Percentiles rank a stretch among this genome's conserved stretches.
phyloP scores from a whole-genome alignment of 768 basidiomycete species.

The Chiua virens region DNA sequence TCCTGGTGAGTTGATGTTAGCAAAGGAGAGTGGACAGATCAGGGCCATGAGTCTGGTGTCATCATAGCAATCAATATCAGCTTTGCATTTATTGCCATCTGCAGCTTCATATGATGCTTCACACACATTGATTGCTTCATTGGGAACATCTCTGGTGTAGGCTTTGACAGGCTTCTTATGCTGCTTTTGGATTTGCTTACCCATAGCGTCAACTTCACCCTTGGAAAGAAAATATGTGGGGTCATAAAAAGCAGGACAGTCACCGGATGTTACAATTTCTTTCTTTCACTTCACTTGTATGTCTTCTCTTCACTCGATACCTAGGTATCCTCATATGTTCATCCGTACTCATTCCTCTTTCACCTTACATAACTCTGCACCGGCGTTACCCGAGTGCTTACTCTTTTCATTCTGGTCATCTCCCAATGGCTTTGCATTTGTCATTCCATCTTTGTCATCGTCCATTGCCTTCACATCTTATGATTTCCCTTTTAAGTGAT shows the following conservation, averaged over 20 bases:
- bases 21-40: constrained; percentile 38
- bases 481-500: no score
- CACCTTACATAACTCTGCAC: no score
- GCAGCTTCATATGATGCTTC: constrained; percentile 18
- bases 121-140: constrained; percentile 37
- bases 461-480: no score
- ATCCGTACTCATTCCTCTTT: no score
- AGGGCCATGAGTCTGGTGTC: constrained; percentile 38
- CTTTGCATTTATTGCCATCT: constrained; percentile 3
- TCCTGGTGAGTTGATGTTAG: constrained; percentile 17
- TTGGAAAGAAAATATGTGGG: constrained; percentile 36
- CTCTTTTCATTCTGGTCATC: no score
- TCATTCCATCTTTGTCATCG: no score
- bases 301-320: no score
- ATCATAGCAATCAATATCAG: constrained; percentile 26
- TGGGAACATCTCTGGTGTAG: constrained; percentile 22
- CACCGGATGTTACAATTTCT: no score
- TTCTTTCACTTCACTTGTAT: no score
- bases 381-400: no score
- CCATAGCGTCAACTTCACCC: constrained; percentile 31
- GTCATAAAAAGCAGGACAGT: constrained; percentile 33
- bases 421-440: no score
- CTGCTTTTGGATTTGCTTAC: constrained; percentile 22
- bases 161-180: constrained; percentile 14
- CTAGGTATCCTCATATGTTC: no score